Conservation (phyloP, 805 yeast species). For the Yarrowia phangngaensis region DNA sequence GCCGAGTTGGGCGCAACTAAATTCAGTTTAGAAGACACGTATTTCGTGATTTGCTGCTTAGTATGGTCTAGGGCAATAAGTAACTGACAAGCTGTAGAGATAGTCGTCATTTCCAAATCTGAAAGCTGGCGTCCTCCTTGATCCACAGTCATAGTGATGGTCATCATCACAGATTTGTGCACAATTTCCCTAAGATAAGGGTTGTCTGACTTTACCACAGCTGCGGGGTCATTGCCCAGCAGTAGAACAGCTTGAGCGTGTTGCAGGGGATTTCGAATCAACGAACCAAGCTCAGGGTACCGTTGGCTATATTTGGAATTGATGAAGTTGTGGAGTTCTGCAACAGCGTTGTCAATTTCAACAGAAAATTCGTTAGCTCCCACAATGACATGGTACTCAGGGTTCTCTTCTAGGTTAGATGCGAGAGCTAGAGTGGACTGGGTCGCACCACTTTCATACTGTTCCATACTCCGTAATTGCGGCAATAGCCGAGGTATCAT, state of each 20-base stretch:
- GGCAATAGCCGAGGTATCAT: slow-evolving; percentile 4
- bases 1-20: slow-evolving; percentile 76
- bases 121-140: slow-evolving; percentile 28
- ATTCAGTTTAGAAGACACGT: slow-evolving; percentile 54
- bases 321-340: slow-evolving; percentile 48
- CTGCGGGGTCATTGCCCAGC: slow-evolving; percentile 44
- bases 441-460: slow-evolving; percentile 13
- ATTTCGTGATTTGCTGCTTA: slow-evolving; percentile 46
- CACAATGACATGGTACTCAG: slow-evolving; percentile 49
- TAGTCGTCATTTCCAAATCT: slow-evolving; percentile 11
- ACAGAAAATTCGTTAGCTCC: slow-evolving; percentile 53
- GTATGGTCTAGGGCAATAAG: slow-evolving; percentile 47
- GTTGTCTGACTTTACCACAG: slow-evolving; percentile 5
- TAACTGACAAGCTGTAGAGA: slow-evolving; percentile 48
- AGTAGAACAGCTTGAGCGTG: slow-evolving; percentile 53
- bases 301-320: slow-evolving; percentile 53
- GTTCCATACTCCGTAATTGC: slow-evolving; percentile 3
- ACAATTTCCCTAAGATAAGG: slow-evolving; percentile 33
- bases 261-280: slow-evolving; percentile 59
- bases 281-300: slow-evolving; percentile 66
- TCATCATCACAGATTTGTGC: slow-evolving; percentile 62
- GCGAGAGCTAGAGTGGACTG: slow-evolving; percentile 16
- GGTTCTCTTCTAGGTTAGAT: slow-evolving; percentile 16
- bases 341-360: slow-evolving; percentile 54
- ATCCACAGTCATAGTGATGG: slow-evolving; percentile 64